Base-by-base conservation (phyloP, 805 yeast species). In the Ogataea methylovora region DNA sequence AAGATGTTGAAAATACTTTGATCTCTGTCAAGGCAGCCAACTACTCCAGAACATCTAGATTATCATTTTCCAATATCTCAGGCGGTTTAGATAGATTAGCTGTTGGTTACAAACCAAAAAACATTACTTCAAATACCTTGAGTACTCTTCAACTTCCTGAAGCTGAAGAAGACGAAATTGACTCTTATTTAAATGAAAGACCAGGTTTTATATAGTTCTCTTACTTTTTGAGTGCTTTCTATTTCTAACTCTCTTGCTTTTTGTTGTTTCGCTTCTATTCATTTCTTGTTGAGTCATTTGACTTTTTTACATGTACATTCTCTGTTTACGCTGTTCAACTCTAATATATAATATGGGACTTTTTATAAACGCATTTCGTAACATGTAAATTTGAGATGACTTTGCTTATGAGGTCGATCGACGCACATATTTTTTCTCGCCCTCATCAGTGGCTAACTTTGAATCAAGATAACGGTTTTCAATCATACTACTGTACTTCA, bases 1-100 rank as follows among this genome's bases (percentile, higher is more conserved):
- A 44, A 20, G 42, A 38, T 14, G 30, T 40, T 8, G 43, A 43
- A 15, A 39, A 38, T 25, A 44, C 55, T 10, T 24, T 48, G 15
- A 37, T 45, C 20, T 41, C 54, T 11, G 26, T 52, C 25, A 45
- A 48, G 21, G 56, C 57, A 12, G 58, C 56, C n/a, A 41, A 43
- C 32, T 34, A 40, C 29, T 40, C 43, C 20, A 43, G 57, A 29
- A 28, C 42, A 13, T 52, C 57, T 9, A 47, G 58, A 37, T 33
- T 50, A 5, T 30, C 32, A 7, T 22, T 34, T 9, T 6, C 21
- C 5, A 12, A 16, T 10, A 13, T 21, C 13, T 20, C 33, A 5
- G 26, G 26, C 5, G 25, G 30, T 12, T 16, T 30, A 12, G 32
- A 24, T 5, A 29, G 34, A 20, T 17, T 36, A 7, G 32, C 29